Percentiles rank a stretch among this genome's conserved stretches.
Evolutionary conservation across 352 stramenopile species (phyloP).

Genomic region (Phytophthora agathidicida): DNA sequence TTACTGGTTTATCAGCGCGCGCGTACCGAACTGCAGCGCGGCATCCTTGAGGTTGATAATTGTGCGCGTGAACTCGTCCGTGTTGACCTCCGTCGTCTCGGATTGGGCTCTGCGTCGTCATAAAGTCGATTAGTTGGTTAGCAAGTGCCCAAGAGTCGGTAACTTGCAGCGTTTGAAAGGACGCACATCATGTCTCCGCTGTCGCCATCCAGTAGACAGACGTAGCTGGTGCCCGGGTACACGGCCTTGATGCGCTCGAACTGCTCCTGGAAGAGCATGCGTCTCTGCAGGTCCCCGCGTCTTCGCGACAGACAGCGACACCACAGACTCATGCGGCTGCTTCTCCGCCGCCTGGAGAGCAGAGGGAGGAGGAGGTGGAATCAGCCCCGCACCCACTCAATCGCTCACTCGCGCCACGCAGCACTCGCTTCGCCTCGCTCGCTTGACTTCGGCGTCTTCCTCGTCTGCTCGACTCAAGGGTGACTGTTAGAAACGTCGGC

Average conservation of each 20-base stretch:
- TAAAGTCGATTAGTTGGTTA: too few species aligned
- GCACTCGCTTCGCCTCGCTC: conserved; percentile 29
- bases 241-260: conserved; percentile 76
- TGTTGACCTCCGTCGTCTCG: conserved; percentile 65
- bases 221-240: conserved; percentile 82
- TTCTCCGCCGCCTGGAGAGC: conserved; percentile 9
- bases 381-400: too few species aligned
- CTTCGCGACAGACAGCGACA: conserved; percentile 76
- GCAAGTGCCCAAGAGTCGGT: neutral
- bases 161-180: neutral
- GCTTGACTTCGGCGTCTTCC: too few species aligned
- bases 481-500: too few species aligned
- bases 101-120: conserved; percentile 74
- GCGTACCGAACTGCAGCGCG: conserved; percentile 80
- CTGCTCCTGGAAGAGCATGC: conserved; percentile 70
- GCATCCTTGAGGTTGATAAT: conserved; percentile 84
- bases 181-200: conserved; percentile 85
- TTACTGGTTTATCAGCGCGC: neutral
- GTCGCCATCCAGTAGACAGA: conserved; percentile 79
- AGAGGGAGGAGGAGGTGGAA: conserved; percentile 9
- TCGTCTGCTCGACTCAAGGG: conserved; percentile 27
- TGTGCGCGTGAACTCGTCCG: conserved; percentile 78
- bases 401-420: conserved; percentile 29
- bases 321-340: conserved; percentile 60
- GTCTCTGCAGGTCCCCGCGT: conserved; percentile 57